A percentile compares a stretch with the other conserved stretches of the same genome.
Conservation (phyloP, 1,284 basidiomycete genomes). For the Cronartium ribicola region DNA sequence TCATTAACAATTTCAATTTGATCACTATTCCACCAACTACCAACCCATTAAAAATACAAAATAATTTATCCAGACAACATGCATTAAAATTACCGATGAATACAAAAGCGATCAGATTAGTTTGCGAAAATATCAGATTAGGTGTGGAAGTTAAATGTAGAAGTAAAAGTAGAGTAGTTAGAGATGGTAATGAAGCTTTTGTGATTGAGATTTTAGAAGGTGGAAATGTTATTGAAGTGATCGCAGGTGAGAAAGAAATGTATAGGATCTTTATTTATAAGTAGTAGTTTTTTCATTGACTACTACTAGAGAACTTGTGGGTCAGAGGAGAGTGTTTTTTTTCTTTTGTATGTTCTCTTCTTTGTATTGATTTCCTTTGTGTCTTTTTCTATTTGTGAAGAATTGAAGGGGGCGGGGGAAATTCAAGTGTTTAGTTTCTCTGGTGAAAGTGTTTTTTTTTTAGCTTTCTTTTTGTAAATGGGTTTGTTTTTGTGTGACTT, state of each 20-base stretch:
- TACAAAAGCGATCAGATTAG: constrained; percentile 13
- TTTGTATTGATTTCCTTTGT: too few species aligned
- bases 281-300: neutral
- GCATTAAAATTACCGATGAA: constrained; percentile 7
- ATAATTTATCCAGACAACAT: constrained; percentile 22
- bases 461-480: too few species aligned
- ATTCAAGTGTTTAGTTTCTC: too few species aligned
- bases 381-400: too few species aligned
- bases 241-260: neutral
- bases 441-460: too few species aligned
- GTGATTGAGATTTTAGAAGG: neutral
- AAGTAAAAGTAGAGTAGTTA: neutral
- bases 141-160: neutral
- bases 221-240: neutral
- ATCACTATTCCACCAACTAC: constrained; percentile 27
- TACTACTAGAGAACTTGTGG: too few species aligned
- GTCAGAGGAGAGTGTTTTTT: too few species aligned
- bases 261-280: constrained; percentile 2
- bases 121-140: neutral
- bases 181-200: neutral
- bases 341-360: too few species aligned
- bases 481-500: too few species aligned
- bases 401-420: too few species aligned
- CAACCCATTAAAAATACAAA: constrained; percentile 19
- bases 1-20: constrained; percentile 32